Base-by-base conservation (phyloP, 306 rosid species). In the Crotalaria pallida region DNA sequence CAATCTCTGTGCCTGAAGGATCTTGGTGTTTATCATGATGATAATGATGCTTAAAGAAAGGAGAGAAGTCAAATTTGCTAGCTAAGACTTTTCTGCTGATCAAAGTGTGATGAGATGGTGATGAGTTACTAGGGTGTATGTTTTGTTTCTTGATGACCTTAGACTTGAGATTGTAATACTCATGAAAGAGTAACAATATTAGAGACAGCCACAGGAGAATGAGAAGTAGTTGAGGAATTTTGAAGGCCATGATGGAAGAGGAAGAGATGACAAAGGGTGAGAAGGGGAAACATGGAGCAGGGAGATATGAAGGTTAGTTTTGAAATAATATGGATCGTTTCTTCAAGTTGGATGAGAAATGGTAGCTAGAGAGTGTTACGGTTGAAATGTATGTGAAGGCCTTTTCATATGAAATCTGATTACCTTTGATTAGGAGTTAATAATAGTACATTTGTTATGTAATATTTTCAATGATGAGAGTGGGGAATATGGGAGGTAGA, bases 201-300 rank as follows among this genome's bases (percentile, higher is more conserved):
- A 90, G 79, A 71, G 87, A 81, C 38, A 92, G 36, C 78, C 84
- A 84, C 0, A 92, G 84, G 65, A 87, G 71, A 74, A 84, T 65
- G 74, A 81, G 77, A 22, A 90, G 23, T 23, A 74, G 24, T 27
- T 79, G 88, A 56, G 85, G 80, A 40, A 72, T 33, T 88, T 76
- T 93, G 57, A 84, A 70, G 88, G 96, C 82, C 98, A 93, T 90
- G 81, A 79, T 77, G 83, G 82, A 75, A 55, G 76, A 81, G 78
- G 60, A 80, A 84, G 66, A 70, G 82, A 18, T 74, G 80, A 55
- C 50, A 69, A 53, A 82, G 80, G 66, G 63, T 72, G 72, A 78
- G 85, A 82, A 84, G 83, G 27, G 88, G 87, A 91, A 86, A 92
- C 95, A 90, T 88, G 88, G 90, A 79, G 85, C 73, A 82, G 67